phyloP scores from a whole-genome alignment of 331 rosid species.

The Quercus lobata region DNA sequence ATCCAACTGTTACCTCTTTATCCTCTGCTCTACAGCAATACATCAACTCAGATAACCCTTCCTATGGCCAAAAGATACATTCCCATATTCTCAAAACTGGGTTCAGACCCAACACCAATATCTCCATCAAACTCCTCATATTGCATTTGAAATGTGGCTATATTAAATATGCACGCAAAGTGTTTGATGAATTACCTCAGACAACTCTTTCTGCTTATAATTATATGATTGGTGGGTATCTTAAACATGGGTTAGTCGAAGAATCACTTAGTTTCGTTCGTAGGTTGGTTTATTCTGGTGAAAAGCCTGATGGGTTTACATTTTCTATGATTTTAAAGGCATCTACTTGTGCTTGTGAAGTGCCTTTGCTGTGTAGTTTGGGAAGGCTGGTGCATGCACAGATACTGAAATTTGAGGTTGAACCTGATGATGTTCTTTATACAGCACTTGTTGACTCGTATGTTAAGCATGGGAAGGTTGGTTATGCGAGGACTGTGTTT shows the following conservation, averaged over 20 bases:
- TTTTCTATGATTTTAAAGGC: conserved; percentile 77
- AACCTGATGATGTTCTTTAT: conserved; percentile 68
- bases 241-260: conserved; percentile 50
- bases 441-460: conserved; percentile 73
- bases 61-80: conserved; percentile 67
- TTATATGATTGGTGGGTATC: conserved; percentile 65
- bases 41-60: conserved; percentile 76
- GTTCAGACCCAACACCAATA: conserved; percentile 57
- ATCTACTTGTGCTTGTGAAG: conserved; percentile 41
- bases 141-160: conserved; percentile 53
- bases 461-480: conserved; percentile 54
- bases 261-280: conserved; percentile 52
- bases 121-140: conserved; percentile 76
- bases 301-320: conserved; percentile 71
- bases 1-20: conserved; percentile 21
- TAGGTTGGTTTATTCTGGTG: conserved; percentile 47
- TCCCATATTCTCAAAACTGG: conserved; percentile 76
- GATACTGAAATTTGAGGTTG: conserved; percentile 51
- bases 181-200: conserved; percentile 63
- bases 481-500: conserved; percentile 63
- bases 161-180: conserved; percentile 58
- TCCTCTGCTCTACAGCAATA: conserved; percentile 54
- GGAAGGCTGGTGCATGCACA: conserved; percentile 72
- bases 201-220: conserved; percentile 73
- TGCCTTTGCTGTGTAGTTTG: conserved; percentile 26